Conservation (phyloP, 202 grass and related monocot genomes). For the Miscanthus sacchariflorus region DNA sequence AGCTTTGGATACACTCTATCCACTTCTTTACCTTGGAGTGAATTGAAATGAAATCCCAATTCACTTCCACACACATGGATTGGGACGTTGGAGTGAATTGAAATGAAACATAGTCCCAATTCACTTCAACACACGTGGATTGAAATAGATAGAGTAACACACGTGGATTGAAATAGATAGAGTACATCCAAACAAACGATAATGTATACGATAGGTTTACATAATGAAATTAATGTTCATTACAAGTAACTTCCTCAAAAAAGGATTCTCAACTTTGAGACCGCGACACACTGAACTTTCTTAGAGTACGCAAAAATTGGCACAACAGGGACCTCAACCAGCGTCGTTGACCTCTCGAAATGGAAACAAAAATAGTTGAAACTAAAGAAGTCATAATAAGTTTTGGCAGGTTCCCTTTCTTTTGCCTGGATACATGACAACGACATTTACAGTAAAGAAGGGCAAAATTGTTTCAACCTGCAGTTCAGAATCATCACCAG, state of each 20-base stretch:
- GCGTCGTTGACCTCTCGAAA: background rate
- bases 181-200: too few relatives aligned
- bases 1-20: too few relatives aligned
- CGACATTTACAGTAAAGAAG: background rate
- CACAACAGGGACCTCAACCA: background rate
- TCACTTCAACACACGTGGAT: too few relatives aligned
- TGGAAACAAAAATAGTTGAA: background rate
- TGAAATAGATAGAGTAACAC: too few relatives aligned
- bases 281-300: background rate
- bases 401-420: background rate
- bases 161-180: too few relatives aligned
- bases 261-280: background rate
- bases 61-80: too few relatives aligned
- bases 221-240: background rate
- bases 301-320: background rate
- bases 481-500: background rate
- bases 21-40: too few relatives aligned
- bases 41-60: too few relatives aligned
- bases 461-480: conserved; percentile 13
- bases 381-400: background rate
- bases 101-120: too few relatives aligned
- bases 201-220: background rate
- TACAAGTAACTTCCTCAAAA: background rate
- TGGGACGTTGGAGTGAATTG: too few relatives aligned
- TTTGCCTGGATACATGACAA: background rate